phyloP scores from a whole-genome alignment of 345 rosid species.

The Noccaea caerulescens region DNA sequence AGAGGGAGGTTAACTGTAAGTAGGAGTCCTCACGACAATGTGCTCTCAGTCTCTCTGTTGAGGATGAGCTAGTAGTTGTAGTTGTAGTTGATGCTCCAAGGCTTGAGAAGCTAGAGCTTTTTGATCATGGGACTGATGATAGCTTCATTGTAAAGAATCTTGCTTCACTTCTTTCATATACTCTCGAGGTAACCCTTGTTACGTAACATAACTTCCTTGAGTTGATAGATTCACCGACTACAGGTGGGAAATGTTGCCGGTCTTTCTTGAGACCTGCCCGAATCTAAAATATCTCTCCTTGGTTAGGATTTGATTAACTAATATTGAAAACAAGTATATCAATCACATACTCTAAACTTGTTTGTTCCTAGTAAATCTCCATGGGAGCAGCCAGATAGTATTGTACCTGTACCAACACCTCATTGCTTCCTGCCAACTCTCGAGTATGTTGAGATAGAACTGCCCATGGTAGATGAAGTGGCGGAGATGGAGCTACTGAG shows the following conservation, averaged over 20 bases:
- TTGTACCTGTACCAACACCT: no score
- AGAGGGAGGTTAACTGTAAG: neutral
- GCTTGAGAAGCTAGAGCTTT: neutral
- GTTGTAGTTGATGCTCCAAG: conserved; percentile 5
- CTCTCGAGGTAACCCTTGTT: conserved; percentile 23
- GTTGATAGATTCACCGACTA: neutral
- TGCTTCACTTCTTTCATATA: neutral
- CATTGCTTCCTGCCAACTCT: no score
- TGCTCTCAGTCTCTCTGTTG: neutral
- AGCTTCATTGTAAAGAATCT: neutral
- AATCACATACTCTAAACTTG: no score
- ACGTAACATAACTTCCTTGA: conserved; percentile 7
- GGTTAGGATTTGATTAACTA: no score
- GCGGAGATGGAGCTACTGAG: no score
- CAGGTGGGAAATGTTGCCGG: neutral
- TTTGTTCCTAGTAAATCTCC: no score
- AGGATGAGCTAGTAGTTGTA: neutral
- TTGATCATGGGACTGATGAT: neutral
- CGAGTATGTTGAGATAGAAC: no score
- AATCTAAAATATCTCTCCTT: no score
- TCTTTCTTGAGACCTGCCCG: no score
- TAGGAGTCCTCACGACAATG: neutral
- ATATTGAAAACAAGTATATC: no score
- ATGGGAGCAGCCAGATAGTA: no score
- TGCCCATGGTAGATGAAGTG: no score